phyloP scores from a whole-genome alignment of 1,284 basidiomycete species.

The Tranzscheliella williamsii region DNA sequence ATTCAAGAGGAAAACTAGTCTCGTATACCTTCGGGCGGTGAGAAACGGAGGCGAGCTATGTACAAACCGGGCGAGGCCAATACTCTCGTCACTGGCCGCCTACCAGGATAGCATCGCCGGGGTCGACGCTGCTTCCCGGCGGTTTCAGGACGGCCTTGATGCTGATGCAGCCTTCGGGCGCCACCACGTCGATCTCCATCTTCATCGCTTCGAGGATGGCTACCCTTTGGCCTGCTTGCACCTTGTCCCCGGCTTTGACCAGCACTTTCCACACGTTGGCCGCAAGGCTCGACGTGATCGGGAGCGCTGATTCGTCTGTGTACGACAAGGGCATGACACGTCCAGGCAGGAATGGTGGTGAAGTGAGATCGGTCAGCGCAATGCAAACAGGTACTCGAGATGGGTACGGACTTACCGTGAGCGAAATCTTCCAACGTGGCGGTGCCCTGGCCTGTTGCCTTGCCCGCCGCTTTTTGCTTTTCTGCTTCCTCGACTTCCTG shows the following conservation, averaged over 20 bases:
- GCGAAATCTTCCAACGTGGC: no score
- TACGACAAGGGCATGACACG: not conserved
- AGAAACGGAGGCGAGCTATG: no score
- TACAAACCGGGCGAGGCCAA: no score
- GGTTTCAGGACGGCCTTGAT: constrained; percentile 11
- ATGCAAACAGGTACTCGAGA: no score
- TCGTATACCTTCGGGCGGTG: no score
- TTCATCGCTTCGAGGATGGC: constrained; percentile 74
- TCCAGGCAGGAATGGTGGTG: no score
- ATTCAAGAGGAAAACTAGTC: no score
- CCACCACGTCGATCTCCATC: constrained; percentile 64
- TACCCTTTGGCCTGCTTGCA: constrained; percentile 66
- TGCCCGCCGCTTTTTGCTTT: no score
- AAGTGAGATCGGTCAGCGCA: no score
- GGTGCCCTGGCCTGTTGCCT: no score
- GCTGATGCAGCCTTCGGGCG: constrained; percentile 2
- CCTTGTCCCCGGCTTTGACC: constrained; percentile 64
- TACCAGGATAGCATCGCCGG: constrained; percentile 11
- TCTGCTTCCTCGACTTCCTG: constrained; percentile 6
- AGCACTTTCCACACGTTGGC: constrained; percentile 70
- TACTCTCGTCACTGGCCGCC: no score
- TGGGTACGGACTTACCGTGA: no score
- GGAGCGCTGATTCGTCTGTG: constrained; percentile 9
- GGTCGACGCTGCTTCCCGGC: constrained; percentile 12
- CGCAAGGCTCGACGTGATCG: constrained; percentile 64